A percentile compares a stretch with the other conserved stretches of the same genome.
Conservation (phyloP, 1,139 yeast species). For the Lodderomyces parapsilosis region DNA sequence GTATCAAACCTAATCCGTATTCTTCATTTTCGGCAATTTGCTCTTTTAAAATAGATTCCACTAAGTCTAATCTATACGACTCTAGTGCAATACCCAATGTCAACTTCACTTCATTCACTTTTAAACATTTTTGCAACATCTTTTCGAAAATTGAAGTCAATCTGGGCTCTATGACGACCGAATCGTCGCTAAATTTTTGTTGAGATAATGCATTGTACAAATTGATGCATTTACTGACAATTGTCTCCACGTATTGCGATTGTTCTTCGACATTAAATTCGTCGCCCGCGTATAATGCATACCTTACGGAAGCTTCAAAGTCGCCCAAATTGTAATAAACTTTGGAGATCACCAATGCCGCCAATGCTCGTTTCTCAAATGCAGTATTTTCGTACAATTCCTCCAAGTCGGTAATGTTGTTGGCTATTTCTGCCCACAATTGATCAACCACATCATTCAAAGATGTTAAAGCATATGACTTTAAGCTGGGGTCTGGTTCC, state of each 20-base stretch:
- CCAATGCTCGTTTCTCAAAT: conserved; percentile 75
- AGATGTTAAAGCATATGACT: conserved; percentile 80
- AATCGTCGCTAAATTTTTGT: conserved; percentile 43
- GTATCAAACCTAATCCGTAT: conserved; percentile 54
- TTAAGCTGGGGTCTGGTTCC: conserved; percentile 76
- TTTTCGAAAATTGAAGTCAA: conserved; percentile 72
- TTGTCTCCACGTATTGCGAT: conserved; percentile 90
- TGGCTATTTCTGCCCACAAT: conserved; percentile 97
- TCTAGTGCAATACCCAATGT: conserved; percentile 93
- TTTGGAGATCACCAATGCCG: conserved; percentile 90
- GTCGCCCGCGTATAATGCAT: conserved; percentile 81
- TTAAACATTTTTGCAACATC: conserved; percentile 81
- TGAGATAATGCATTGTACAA: conserved; percentile 71
- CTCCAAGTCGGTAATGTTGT: conserved; percentile 81
- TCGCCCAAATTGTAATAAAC: conserved; percentile 96
- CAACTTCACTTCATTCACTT: conserved; percentile 67
- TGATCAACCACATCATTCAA: conserved; percentile 83
- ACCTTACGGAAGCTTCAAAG: conserved; percentile 85
- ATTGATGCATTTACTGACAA: conserved; percentile 89
- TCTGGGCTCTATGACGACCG: conserved; percentile 54
- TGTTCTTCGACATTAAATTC: conserved; percentile 72
- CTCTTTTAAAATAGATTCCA: conserved; percentile 56
- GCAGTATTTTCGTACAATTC: conserved; percentile 83
- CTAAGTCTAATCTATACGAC: conserved; percentile 80
- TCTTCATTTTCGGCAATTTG: conserved; percentile 43